A percentile compares a stretch with the other conserved stretches of the same genome.
These are phyloP conservation scores for Penicillium italicum DNA, from an alignment of 2,329 filamentous ascomycete genomes.

Conservation along the genomic window DNA sequence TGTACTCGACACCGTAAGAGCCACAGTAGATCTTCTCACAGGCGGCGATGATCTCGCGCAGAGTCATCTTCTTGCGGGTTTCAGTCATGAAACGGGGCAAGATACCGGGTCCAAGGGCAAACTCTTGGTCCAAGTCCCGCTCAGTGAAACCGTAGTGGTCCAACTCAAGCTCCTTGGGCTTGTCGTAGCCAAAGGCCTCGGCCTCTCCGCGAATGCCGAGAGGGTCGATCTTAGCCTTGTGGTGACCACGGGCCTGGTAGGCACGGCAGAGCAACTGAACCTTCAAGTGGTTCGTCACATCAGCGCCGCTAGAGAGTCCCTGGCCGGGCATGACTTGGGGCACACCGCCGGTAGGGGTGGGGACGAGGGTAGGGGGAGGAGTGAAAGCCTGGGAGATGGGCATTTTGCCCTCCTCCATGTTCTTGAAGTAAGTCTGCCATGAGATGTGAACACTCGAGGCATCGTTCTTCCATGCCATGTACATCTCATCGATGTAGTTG, in stretches of 20 bases:
- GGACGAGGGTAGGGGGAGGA: conserved; percentile 87
- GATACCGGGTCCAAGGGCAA: conserved; percentile 88
- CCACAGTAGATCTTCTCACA: conserved; percentile 97
- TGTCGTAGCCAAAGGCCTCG: conserved; percentile 77
- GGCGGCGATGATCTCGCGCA: conserved; percentile 86
- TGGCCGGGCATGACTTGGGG: conserved; percentile 68
- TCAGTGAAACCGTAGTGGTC: conserved; percentile 95
- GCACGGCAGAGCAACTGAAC: conserved; percentile 95
- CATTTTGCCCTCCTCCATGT: conserved; percentile 98
- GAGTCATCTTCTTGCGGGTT: conserved; percentile 87
- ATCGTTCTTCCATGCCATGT: conserved; percentile 93
- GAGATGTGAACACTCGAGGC: conserved; percentile 92
- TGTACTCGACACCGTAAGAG: conserved; percentile 97
- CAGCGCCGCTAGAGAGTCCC: conserved; percentile 66
- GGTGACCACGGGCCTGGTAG: conserved; percentile 95
- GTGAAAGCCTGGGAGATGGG: conserved; percentile 96
- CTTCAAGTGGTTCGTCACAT: conserved; percentile 95
- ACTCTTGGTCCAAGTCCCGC: conserved; percentile 88
- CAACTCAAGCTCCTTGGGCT: conserved; percentile 87
- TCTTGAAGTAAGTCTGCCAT: conserved; percentile 99
- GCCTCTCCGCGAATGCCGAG: conserved; percentile 86
- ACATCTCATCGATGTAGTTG: conserved; percentile 99
- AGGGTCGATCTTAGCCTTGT: conserved; percentile 97
- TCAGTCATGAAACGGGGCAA: conserved; percentile 89
- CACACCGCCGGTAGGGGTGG: conserved; percentile 73